phyloP scores from a whole-genome alignment of 2,329 filamentous ascomycete genomes.

The Scortechinia acanthostroma region DNA sequence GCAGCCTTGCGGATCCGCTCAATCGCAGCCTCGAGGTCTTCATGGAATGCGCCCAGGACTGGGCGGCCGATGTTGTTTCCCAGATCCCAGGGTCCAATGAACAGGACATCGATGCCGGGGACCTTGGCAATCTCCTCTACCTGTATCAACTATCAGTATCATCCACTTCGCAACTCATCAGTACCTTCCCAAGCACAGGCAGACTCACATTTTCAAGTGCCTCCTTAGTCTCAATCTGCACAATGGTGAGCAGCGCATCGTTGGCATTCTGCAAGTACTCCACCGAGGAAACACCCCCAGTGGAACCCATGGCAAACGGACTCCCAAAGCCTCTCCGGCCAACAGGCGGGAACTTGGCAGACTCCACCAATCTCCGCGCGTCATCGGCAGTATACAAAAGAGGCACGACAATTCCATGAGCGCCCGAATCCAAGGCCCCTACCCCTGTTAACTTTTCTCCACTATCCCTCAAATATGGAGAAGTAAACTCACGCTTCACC shows the following conservation, averaged over 20 bases:
- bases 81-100: constrained; percentile 16
- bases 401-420: constrained; percentile 48
- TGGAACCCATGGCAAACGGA: constrained; percentile 38
- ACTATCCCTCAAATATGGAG: constrained; percentile 1
- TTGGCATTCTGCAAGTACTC: constrained; percentile 49
- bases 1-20: not conserved
- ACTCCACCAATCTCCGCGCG: constrained; percentile 37
- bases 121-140: constrained; percentile 28
- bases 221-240: constrained; percentile 29
- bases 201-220: constrained; percentile 26
- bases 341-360: constrained; percentile 44
- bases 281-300: constrained; percentile 21
- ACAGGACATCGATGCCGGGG: constrained; percentile 26
- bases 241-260: constrained; percentile 37
- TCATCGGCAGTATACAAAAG: constrained; percentile 42
- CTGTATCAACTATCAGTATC: too few relatives aligned
- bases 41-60: constrained; percentile 18
- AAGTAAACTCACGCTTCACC: constrained; percentile 38
- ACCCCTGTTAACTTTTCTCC: constrained; percentile 1
- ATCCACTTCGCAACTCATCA: not conserved
- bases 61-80: not conserved
- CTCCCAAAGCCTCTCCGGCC: constrained; percentile 47
- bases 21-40: not conserved
- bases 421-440: constrained; percentile 48
- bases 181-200: not conserved